Evolutionary conservation across 208 protist species (phyloP), one percentile per base, ranked within the genome.

Genomic region (Leishmania turanica): DNA sequence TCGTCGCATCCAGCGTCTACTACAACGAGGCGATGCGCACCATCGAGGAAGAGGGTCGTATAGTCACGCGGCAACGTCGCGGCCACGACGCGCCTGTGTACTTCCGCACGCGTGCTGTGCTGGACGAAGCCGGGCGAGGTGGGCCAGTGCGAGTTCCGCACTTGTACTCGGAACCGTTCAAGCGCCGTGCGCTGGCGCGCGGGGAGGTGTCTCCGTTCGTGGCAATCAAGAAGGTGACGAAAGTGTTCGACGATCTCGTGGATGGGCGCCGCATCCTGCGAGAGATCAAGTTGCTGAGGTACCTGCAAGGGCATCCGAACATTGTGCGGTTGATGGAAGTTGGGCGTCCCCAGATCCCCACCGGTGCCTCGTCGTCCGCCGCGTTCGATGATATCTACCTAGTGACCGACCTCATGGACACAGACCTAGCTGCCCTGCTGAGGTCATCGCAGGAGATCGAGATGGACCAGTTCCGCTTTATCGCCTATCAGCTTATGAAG

Each of bases 191-290:
- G 24, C 73, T 88, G 40, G 51, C 78, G 13, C 79, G 47, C 56
- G 84, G 81, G 34, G 68, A 80, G 66, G 58, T 34, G 68, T 87
- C 84, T 0, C 81, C 88, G 24, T 92, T 95, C 42, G 96, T 99
- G 3, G 99, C 98, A 8, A 99, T 99, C 77, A 99, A 99, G 81
- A 99, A 99, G 81, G 93, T 99, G 66, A 56, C 81, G 1, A 93
- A 96, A 45, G 90, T 97, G 6, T 99, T 99, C 80, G 88, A 97
- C 31, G 92, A 99, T 75, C 71, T 97, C 3, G 95, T 97, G n/a
- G 98, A 99, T 75, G 92, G 93, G 17, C 99, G 99, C 60, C 92
- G 98, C 21, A 98, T 96, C 5, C 79, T 99, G 68, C 88, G 99
- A 31, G 99, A 99, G 85, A 89, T 99, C 60, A 92, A 96, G 79